A percentile compares a stretch with the other conserved stretches of the same genome.
Conservation (phyloP, 805 yeast genomes). For the Cyberlindnera nakhonratchasimensis region DNA sequence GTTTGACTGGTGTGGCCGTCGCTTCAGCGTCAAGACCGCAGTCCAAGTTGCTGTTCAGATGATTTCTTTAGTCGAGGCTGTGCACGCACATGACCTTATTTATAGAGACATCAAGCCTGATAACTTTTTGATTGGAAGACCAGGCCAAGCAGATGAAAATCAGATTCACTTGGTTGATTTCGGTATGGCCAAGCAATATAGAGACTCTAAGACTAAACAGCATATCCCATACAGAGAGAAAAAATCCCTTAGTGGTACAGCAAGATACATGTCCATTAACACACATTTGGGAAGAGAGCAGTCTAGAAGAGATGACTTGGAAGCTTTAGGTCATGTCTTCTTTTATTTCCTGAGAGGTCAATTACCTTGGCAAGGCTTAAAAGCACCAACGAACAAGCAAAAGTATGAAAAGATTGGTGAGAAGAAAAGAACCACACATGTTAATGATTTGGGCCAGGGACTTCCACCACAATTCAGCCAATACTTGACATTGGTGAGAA, state of each 20-base stretch:
- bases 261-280: conserved; percentile 83
- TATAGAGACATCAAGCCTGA: conserved; percentile 85
- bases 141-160: conserved; percentile 58
- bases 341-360: conserved; percentile 75
- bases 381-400: conserved; percentile 80
- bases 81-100: conserved; percentile 73
- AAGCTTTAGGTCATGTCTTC: conserved; percentile 78
- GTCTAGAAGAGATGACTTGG: conserved; percentile 78
- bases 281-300: conserved; percentile 87
- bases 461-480: conserved; percentile 74
- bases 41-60: conserved; percentile 74
- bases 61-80: conserved; percentile 67
- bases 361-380: conserved; percentile 88
- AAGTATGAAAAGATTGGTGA: conserved; percentile 84
- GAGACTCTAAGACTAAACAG: conserved; percentile 75
- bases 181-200: conserved; percentile 83
- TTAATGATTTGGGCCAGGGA: conserved; percentile 54
- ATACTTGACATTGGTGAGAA: conserved; percentile 65
- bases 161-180: conserved; percentile 73
- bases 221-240: conserved; percentile 82
- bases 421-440: conserved; percentile 67
- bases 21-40: conserved; percentile 67
- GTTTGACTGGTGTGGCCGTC: conserved; percentile 85
- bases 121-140: conserved; percentile 69
- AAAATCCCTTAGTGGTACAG: conserved; percentile 79